phyloP scores from a whole-genome alignment of 345 rosid genomes.

The Cardiospermum halicacabum region DNA sequence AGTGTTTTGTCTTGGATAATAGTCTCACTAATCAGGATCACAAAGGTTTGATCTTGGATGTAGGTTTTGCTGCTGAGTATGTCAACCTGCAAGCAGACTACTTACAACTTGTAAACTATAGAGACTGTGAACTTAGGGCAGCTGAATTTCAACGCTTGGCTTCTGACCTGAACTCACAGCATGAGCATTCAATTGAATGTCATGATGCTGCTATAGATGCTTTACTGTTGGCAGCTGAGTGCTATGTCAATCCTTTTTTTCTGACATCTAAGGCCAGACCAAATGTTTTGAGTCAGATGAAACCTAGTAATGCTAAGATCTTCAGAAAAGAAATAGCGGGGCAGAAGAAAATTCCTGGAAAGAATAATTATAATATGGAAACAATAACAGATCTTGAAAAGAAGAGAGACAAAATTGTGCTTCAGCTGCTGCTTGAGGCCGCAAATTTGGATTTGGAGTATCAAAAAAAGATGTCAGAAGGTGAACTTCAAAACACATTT shows the following conservation, averaged over 20 bases:
- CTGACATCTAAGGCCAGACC: slow-evolving; percentile 42
- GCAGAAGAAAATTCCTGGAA: slow-evolving; percentile 27
- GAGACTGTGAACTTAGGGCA: slow-evolving; percentile 73
- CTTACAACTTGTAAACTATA: slow-evolving; percentile 51
- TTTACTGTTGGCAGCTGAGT: slow-evolving; percentile 82
- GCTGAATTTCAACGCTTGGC: slow-evolving; percentile 75
- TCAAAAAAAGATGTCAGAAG: slow-evolving; percentile 29
- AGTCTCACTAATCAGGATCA: slow-evolving; percentile 23
- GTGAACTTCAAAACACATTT: slow-evolving; percentile 22
- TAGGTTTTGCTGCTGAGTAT: slow-evolving; percentile 48
- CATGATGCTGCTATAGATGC: slow-evolving; percentile 87
- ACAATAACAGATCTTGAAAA: slow-evolving; percentile 52
- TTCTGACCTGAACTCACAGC: slow-evolving; percentile 51
- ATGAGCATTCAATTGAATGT: slow-evolving; percentile 51
- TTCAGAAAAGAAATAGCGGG: slow-evolving; percentile 24
- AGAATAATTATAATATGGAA: slow-evolving; percentile 31
- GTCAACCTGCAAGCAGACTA: slow-evolving; percentile 64
- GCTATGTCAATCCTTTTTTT: slow-evolving; percentile 79
- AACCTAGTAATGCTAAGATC: slow-evolving; percentile 15
- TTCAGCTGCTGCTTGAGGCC: slow-evolving; percentile 64
- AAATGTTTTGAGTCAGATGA: slow-evolving; percentile 19
- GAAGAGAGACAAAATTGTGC: slow-evolving; percentile 67
- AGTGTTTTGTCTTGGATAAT: slow-evolving; percentile 29
- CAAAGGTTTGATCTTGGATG: slow-evolving; percentile 46
- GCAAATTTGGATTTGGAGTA: slow-evolving; percentile 62